A percentile compares a stretch with the other conserved stretches of the same genome.
Evolutionary conservation across 108 stramenopile species (phyloP).

Genomic region (Skeletonema potamos): DNA sequence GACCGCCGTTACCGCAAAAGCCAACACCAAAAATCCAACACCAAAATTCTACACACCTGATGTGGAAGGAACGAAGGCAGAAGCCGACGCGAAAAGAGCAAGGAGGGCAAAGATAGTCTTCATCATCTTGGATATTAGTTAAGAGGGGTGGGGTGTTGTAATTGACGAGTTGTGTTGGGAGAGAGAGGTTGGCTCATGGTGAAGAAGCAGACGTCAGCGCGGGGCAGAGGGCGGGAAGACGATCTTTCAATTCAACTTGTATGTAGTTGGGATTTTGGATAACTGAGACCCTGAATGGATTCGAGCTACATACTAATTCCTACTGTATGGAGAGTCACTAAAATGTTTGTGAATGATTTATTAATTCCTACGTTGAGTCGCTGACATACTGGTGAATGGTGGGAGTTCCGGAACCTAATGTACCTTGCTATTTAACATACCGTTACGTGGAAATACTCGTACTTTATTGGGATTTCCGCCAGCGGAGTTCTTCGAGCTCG

Average conservation of each 20-base stretch:
- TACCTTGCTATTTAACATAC: no score
- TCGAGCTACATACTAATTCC: not conserved
- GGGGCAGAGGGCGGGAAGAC: not conserved
- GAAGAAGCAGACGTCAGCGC: conserved; percentile 1
- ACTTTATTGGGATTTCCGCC: no score
- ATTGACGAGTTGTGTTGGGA: not conserved
- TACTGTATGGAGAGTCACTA: no score
- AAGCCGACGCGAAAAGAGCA: conserved; percentile 12
- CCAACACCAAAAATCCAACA: no score
- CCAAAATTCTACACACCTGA: not conserved
- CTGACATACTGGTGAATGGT: no score
- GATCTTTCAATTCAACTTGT: conserved; percentile 3
- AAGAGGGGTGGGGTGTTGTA: not conserved
- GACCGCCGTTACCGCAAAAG: not conserved
- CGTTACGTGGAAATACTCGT: no score
- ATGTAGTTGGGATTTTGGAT: not conserved
- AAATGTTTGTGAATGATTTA: no score
- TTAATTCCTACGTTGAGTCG: no score
- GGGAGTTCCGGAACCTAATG: no score
- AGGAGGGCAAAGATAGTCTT: conserved; percentile 22
- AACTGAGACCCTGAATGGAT: not conserved
- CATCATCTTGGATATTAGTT: conserved; percentile 9
- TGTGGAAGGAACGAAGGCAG: conserved; percentile 17
- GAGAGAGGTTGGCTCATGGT: not conserved
- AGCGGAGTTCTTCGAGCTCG: no score